Evolutionary conservation across 2,329 filamentous ascomycete species (phyloP), one percentile per base, ranked within the genome.

Genomic region (Colletotrichum musicola): DNA sequence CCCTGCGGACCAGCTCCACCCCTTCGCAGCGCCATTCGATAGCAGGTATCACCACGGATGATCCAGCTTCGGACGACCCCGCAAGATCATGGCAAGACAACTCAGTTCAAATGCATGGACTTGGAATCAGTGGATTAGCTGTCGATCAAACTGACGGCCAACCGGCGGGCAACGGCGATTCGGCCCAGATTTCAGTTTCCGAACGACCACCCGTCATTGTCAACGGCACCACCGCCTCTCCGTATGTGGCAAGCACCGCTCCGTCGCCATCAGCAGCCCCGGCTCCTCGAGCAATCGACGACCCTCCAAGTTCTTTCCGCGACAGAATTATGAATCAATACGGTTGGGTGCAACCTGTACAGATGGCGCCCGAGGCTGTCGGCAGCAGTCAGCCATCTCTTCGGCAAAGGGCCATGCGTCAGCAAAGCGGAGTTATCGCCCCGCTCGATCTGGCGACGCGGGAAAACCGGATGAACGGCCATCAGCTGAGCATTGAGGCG

Each of bases 371-470:
- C 20, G 69, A 74, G 64, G 75, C 73, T 70, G 72, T 74, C 58
- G 71, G 71, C 25, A 72, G 77, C 16, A 76, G 75, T 6, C 71
- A 80, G 42, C 75, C 79, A 10, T 75, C 78, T 4, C 76, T 76
- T 7, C 77, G 79, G 22, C 81, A 82, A 70, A 77, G 81, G 2
- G 69, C 78, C 14, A 71, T 81, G 66, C 77, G 83, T 12, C 78
- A 81, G 25, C 84, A 85, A 50, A 86, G 80, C 67, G 83, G 82
- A 22, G 78, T 83, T 3, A 86, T 88, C 69, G 86, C 86, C 14
- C 85, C 87, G 6, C 77, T 89, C 18, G 87, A 89, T 72, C 81
- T 89, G 14, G 87, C 86, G 1, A 83, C 85, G 46, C 80, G 82
- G 4, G 83, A 84, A 38, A 79, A 80, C 20, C 78, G 80, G 22